These are phyloP conservation scores for Halenospora varia DNA, from an alignment of 495 filamentous ascomycete species.

Conservation along the genomic window DNA sequence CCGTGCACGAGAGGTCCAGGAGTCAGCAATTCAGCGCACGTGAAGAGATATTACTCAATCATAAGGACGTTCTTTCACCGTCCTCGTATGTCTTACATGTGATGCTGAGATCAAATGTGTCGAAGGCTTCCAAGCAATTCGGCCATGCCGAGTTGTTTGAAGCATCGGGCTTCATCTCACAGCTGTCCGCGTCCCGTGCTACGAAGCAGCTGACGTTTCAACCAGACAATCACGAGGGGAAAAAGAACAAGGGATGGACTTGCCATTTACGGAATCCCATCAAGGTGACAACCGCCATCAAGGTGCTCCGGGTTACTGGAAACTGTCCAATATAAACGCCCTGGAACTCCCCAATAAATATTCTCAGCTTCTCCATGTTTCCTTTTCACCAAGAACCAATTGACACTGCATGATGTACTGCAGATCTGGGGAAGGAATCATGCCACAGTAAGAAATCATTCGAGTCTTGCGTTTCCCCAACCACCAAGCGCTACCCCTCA, in stretches of 20 bases:
- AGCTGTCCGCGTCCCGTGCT: not conserved
- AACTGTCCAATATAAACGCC: not conserved
- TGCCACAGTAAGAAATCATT: not conserved
- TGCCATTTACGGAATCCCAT: not conserved
- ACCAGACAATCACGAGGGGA: not conserved
- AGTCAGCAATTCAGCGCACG: constrained; percentile 1
- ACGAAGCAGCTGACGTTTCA: not conserved
- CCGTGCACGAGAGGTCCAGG: constrained; percentile 5
- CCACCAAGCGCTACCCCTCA: not conserved
- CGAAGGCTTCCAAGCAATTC: too few relatives aligned
- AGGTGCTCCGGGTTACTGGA: not conserved
- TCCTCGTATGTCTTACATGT: too few relatives aligned
- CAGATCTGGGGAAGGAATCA: not conserved
- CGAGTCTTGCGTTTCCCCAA: not conserved
- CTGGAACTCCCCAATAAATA: not conserved
- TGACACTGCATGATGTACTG: not conserved
- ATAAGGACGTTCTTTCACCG: too few relatives aligned
- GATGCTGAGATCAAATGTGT: too few relatives aligned
- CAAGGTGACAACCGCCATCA: not conserved
- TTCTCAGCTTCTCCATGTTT: too few relatives aligned
- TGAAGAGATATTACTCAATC: not conserved
- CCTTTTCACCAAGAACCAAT: not conserved
- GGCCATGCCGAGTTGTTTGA: not conserved
- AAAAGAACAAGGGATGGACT: not conserved
- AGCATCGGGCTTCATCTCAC: not conserved